A percentile compares a stretch with the other conserved stretches of the same genome.
Evolutionary conservation across 441 rosid species (phyloP).

Genomic region (Euphorbia celastroides): DNA sequence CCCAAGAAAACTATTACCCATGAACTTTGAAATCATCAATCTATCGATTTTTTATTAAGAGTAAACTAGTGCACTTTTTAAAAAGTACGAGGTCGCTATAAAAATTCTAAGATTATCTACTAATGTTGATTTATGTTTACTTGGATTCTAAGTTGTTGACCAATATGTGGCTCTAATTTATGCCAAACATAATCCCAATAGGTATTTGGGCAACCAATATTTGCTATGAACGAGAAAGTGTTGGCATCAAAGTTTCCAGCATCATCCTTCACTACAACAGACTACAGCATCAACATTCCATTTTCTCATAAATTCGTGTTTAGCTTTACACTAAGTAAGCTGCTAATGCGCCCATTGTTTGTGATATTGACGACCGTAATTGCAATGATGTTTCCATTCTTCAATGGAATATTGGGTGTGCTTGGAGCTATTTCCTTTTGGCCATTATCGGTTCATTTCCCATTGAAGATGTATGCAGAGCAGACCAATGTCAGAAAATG

Average conservation of each 20-base stretch:
- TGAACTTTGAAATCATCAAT: no score
- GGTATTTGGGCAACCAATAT: conserved; percentile 32
- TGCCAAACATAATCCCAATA: not conserved
- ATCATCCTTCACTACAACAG: conserved; percentile 7
- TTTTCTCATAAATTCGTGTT: not conserved
- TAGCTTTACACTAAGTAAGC: conserved; percentile 5
- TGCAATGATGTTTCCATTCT: conserved; percentile 31
- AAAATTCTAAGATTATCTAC: no score
- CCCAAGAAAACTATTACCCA: no score
- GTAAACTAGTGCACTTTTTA: no score
- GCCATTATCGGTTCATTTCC: conserved; percentile 30
- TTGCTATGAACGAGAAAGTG: conserved; percentile 21
- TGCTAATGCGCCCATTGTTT: conserved; percentile 16
- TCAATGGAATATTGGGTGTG: conserved; percentile 30
- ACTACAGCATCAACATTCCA: conserved; percentile 16
- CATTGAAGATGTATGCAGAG: conserved; percentile 25
- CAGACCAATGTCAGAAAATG: conserved; percentile 24
- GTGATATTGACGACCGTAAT: conserved; percentile 24
- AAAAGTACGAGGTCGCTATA: no score
- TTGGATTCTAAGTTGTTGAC: not conserved
- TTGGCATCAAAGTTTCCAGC: conserved; percentile 22
- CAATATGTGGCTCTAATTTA: not conserved
- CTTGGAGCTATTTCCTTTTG: conserved; percentile 30
- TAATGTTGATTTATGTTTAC: no score
- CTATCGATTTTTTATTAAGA: no score